Conservation (phyloP, 768 basidiomycete genomes). For the Coprinopsis marcescibilis region DNA sequence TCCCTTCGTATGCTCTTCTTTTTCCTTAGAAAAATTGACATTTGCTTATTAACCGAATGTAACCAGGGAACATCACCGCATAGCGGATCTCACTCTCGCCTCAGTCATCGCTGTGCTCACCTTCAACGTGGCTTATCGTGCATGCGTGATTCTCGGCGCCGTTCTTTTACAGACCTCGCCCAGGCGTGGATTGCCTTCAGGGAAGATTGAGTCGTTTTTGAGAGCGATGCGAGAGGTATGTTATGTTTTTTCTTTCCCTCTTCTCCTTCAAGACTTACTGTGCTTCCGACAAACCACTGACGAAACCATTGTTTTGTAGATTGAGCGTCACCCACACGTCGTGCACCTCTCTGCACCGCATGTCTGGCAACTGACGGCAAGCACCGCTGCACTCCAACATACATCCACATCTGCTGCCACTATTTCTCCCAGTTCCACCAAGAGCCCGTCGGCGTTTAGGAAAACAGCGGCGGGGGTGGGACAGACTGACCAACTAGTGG, state of each 20-base stretch:
- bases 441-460: not conserved
- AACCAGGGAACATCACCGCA: slow-evolving; percentile 47
- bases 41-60: not conserved
- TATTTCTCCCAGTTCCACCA: not conserved
- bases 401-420: not conserved
- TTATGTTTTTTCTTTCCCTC: slow-evolving; percentile 10
- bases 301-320: slow-evolving; percentile 30
- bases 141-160: slow-evolving; percentile 77
- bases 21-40: slow-evolving; percentile 1
- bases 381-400: slow-evolving; percentile 17
- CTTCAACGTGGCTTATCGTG: slow-evolving; percentile 78
- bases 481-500: slow-evolving; percentile 43
- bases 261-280: not conserved
- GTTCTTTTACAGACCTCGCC: slow-evolving; percentile 90
- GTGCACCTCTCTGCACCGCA: slow-evolving; percentile 80
- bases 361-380: slow-evolving; percentile 78
- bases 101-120: slow-evolving; percentile 71
- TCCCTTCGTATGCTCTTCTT: slow-evolving; percentile 48
- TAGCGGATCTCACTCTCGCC: slow-evolving; percentile 84
- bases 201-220: slow-evolving; percentile 77
- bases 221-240: slow-evolving; percentile 76
- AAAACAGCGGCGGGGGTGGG: not conserved
- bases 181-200: slow-evolving; percentile 45
- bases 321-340: slow-evolving; percentile 82
- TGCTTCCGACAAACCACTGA: not conserved